Conservation (phyloP, 2,329 filamentous ascomycete species). For the Proliferodiscus dingleyae region DNA sequence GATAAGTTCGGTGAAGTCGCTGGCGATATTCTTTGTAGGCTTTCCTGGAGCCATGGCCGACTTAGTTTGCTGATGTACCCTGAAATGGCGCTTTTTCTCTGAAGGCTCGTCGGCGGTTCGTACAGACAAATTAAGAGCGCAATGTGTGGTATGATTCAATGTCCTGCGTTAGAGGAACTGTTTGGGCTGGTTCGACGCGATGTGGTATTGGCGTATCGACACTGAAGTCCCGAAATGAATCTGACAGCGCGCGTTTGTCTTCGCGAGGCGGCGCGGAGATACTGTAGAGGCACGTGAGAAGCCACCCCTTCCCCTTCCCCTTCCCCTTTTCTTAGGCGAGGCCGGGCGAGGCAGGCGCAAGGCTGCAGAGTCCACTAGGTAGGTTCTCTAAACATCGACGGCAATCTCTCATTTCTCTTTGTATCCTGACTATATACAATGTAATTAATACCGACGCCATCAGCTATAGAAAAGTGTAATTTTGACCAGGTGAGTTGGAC, state of each 20-base stretch:
- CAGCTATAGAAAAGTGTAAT: conserved; percentile 8
- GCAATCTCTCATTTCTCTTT: neutral
- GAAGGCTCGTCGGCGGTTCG: no score
- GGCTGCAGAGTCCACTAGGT: neutral
- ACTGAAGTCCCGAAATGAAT: neutral
- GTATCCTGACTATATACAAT: neutral
- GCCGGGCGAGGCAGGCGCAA: neutral
- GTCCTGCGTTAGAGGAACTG: neutral
- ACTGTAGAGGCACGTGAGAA: no score
- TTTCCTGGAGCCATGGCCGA: conserved; percentile 29
- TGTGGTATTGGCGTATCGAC: neutral
- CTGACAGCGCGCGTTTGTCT: neutral
- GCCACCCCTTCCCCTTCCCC: no score
- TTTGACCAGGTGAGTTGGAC: conserved; percentile 14
- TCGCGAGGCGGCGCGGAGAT: neutral
- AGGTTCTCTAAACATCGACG: neutral
- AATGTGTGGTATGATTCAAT: neutral
- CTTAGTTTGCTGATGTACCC: conserved; percentile 10
- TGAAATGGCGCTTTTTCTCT: neutral
- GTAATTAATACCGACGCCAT: conserved; percentile 1
- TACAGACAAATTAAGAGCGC: no score
- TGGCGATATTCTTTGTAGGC: conserved; percentile 10
- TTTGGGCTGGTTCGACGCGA: neutral
- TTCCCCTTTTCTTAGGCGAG: conserved; percentile 2
- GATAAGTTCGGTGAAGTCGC: conserved; percentile 31